Evolutionary conservation across 441 rosid species (phyloP).

Genomic region (Bruguiera hainesii): DNA sequence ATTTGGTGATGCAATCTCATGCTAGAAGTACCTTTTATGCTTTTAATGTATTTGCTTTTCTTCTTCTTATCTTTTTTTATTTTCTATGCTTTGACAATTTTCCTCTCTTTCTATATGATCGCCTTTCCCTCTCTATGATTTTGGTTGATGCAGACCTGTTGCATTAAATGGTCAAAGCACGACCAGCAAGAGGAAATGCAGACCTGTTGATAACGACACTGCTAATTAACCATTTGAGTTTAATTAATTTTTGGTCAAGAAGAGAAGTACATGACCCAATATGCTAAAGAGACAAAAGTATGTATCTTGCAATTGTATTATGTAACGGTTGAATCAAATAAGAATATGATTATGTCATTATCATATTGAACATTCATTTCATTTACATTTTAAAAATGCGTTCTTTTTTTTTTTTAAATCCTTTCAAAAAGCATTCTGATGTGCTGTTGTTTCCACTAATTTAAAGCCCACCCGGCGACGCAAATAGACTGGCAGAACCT

Average conservation of each 20-base stretch:
- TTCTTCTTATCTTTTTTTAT: not conserved
- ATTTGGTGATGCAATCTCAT: not conserved
- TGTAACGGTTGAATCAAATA: not conserved
- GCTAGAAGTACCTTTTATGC: not conserved
- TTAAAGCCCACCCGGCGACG: no score
- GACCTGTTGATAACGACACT: not conserved
- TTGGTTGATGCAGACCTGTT: constrained; percentile 16
- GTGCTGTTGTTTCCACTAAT: no score
- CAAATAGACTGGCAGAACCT: not conserved
- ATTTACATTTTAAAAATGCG: no score
- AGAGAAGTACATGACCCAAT: not conserved
- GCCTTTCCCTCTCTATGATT: not conserved
- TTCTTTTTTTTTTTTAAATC: no score
- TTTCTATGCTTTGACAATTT: constrained; percentile 15
- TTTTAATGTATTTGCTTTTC: not conserved
- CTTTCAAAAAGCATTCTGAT: no score
- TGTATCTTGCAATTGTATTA: not conserved
- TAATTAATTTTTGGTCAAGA: not conserved
- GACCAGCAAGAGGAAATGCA: constrained; percentile 5
- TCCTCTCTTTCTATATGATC: not conserved
- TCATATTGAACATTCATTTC: no score
- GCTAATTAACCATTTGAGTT: not conserved
- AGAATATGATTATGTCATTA: not conserved
- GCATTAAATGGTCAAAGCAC: constrained; percentile 33
- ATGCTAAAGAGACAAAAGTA: no score